Percentiles rank a stretch among this genome's conserved stretches.
phyloP scores from a whole-genome alignment of 2,329 filamentous ascomycete genomes.

The Penicillium thymicola region DNA sequence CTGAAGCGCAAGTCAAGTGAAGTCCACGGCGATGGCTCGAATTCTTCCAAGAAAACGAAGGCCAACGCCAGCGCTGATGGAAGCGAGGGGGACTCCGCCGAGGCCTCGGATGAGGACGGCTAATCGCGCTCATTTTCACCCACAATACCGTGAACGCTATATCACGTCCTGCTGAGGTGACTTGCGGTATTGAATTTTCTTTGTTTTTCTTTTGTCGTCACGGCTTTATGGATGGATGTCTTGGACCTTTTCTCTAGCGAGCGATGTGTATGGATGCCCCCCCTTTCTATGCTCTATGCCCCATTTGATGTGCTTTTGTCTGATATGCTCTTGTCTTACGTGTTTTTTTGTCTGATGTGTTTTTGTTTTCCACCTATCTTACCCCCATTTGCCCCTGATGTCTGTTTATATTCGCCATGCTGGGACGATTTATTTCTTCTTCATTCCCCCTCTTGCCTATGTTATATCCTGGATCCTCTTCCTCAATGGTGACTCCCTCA shows the following conservation, averaged over 20 bases:
- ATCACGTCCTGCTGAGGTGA: slow-evolving; percentile 5
- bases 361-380: slow-evolving; percentile 12
- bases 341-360: slow-evolving; percentile 9
- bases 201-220: slow-evolving; percentile 25
- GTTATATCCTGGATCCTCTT: slow-evolving; percentile 1
- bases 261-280: slow-evolving; percentile 32
- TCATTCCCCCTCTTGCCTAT: slow-evolving; percentile 8
- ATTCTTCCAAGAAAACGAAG: slow-evolving; percentile 51
- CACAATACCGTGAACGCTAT: background rate
- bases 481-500: slow-evolving; percentile 11
- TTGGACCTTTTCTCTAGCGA: slow-evolving; percentile 32
- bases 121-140: slow-evolving; percentile 17
- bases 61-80: slow-evolving; percentile 51
- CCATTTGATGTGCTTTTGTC: slow-evolving; percentile 13
- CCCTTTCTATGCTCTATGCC: slow-evolving; percentile 23
- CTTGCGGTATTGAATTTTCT: slow-evolving; percentile 12
- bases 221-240: slow-evolving; percentile 32
- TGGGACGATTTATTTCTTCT: slow-evolving; percentile 13
- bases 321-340: slow-evolving; percentile 8
- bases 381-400: slow-evolving; percentile 12
- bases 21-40: slow-evolving; percentile 42
- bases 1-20: slow-evolving; percentile 53
- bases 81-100: slow-evolving; percentile 49
- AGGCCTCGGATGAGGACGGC: slow-evolving; percentile 51
- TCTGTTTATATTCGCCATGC: slow-evolving; percentile 17